A percentile compares a stretch with the other conserved stretches of the same genome.
phyloP scores from a whole-genome alignment of 441 rosid species.

The Croton setiger region DNA sequence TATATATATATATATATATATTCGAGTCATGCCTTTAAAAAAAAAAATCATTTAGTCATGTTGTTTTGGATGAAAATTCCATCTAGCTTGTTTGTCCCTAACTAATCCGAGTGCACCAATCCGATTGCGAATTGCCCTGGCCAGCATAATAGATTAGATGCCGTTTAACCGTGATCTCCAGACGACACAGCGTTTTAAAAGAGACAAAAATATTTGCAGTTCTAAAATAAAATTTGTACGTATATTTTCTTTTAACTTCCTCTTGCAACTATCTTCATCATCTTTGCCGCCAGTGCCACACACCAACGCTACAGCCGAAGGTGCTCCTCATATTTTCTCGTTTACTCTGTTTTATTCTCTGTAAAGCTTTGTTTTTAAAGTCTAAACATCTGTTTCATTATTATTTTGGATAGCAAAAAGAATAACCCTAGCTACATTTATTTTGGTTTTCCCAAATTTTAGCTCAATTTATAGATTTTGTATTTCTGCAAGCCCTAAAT shows the following conservation, averaged over 20 bases:
- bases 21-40: no score
- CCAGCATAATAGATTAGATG: no score
- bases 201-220: neutral
- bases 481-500: neutral
- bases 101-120: no score
- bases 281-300: slow-evolving; percentile 5
- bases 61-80: no score
- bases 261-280: neutral
- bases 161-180: neutral
- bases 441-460: neutral
- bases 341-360: neutral
- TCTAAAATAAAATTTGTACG: neutral
- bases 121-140: no score
- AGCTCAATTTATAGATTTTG: neutral
- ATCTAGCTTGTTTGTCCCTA: no score
- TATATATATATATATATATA: no score
- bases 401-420: neutral
- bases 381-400: neutral
- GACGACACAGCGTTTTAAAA: neutral
- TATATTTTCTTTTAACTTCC: neutral
- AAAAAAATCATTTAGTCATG: no score
- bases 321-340: neutral
- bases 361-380: neutral
- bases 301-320: neutral
- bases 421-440: neutral